Evolutionary conservation across 2,329 filamentous ascomycete species (phyloP).

Genomic region (Neopestalotiopsis sp.): DNA sequence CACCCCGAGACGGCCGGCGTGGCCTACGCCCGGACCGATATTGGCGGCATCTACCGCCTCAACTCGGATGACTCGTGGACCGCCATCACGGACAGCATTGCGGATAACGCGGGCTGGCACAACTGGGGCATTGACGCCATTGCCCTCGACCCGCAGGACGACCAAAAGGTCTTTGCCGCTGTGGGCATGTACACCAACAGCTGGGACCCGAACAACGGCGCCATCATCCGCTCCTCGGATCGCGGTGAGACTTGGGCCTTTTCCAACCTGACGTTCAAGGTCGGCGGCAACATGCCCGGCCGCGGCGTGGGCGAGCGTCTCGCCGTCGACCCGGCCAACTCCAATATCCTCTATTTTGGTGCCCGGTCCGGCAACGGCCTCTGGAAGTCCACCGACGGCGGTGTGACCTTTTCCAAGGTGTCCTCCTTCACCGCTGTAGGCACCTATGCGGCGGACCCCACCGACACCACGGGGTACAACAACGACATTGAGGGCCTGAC

Average conservation of each 20-base stretch:
- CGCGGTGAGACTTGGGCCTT: slow-evolving; percentile 57
- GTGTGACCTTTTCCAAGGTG: slow-evolving; percentile 59
- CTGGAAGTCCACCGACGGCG: slow-evolving; percentile 63
- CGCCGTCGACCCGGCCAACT: slow-evolving; percentile 62
- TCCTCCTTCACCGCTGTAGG: slow-evolving; percentile 56
- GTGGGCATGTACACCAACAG: slow-evolving; percentile 64
- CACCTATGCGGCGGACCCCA: slow-evolving; percentile 52
- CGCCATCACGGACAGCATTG: slow-evolving; percentile 53
- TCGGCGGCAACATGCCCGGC: slow-evolving; percentile 67
- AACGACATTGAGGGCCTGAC: slow-evolving; percentile 54
- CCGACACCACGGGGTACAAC: slow-evolving; percentile 49
- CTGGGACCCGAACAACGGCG: slow-evolving; percentile 62
- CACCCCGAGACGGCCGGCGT: slow-evolving; percentile 56
- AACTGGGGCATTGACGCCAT: slow-evolving; percentile 64
- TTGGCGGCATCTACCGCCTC: slow-evolving; percentile 61
- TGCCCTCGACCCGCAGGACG: slow-evolving; percentile 59
- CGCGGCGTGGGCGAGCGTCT: slow-evolving; percentile 64
- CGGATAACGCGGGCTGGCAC: slow-evolving; percentile 52
- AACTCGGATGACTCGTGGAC: slow-evolving; percentile 64
- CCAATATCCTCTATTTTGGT: slow-evolving; percentile 63
- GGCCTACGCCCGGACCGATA: slow-evolving; percentile 62
- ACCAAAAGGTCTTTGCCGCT: slow-evolving; percentile 58
- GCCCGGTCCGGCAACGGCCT: slow-evolving; percentile 64
- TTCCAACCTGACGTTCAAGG: slow-evolving; percentile 60
- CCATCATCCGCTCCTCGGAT: slow-evolving; percentile 60